Percentiles rank a stretch among this genome's conserved stretches.
Conservation (phyloP, 129 eudicot genomes). For the Mikania micrantha region DNA sequence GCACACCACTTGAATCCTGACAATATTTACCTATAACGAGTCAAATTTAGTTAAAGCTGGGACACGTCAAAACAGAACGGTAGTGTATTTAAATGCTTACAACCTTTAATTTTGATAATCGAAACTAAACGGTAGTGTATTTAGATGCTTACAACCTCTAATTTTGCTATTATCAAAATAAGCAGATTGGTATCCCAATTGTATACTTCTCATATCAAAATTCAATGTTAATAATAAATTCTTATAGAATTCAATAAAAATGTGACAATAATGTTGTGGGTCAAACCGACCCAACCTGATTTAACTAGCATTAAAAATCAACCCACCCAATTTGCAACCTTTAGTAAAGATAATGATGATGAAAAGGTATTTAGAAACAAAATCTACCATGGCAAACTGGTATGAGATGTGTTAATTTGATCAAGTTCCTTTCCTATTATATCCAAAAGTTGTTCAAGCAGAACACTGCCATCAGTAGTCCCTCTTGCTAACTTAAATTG, state of each 20-base stretch:
- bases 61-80: not conserved
- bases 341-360: slow-evolving; percentile 1
- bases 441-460: slow-evolving; percentile 74
- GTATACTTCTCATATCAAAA: not conserved
- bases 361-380: slow-evolving; percentile 11
- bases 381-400: slow-evolving; percentile 45
- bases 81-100: not conserved
- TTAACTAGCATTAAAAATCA: not conserved
- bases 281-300: not conserved
- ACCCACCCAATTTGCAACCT: not conserved
- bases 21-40: not conserved
- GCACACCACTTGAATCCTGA: too few species aligned
- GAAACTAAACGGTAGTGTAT: not conserved
- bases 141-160: not conserved
- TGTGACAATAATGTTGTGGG: not conserved
- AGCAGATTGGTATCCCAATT: not conserved
- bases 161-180: not conserved
- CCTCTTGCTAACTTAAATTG: slow-evolving; percentile 77
- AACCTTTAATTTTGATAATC: not conserved
- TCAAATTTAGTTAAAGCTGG: not conserved
- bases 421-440: slow-evolving; percentile 75
- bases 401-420: slow-evolving; percentile 44
- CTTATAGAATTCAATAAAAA: not conserved
- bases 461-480: slow-evolving; percentile 48
- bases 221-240: not conserved